Evolutionary conservation across 176 grass and related monocot species (phyloP).

Genomic region (Oryza brachyantha): DNA sequence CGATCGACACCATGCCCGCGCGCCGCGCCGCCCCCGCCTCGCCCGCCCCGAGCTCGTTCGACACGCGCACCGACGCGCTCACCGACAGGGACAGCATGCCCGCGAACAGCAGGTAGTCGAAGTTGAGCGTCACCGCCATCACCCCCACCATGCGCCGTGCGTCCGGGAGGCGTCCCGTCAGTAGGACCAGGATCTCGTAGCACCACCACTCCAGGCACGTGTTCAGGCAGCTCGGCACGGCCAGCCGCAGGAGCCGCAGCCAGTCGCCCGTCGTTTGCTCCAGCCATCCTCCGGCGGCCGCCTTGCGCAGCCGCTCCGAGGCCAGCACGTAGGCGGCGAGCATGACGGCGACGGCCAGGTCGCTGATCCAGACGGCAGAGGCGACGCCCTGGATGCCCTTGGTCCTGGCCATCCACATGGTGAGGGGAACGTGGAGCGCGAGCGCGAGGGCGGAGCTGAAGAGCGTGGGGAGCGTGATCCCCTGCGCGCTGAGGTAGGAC

Average conservation of each 20-base stretch:
- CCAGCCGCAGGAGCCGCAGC: slow-evolving; percentile 47
- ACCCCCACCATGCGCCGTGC: slow-evolving; percentile 56
- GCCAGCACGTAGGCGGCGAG: slow-evolving; percentile 42
- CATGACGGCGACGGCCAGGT: slow-evolving; percentile 46
- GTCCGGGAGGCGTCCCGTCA: slow-evolving; percentile 78
- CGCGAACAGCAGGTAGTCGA: slow-evolving; percentile 88
- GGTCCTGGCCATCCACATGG: slow-evolving; percentile 37
- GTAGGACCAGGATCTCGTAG: slow-evolving; percentile 90
- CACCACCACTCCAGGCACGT: slow-evolving; percentile 99
- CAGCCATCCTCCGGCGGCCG: not conserved
- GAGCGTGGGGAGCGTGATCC: slow-evolving; percentile 69
- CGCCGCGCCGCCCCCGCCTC: slow-evolving; percentile 28
- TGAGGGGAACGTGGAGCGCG: slow-evolving; percentile 67
- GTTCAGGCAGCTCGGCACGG: slow-evolving; percentile 68
- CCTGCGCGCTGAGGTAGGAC: slow-evolving; percentile 78
- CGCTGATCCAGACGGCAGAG: slow-evolving; percentile 64
- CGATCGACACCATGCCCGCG: slow-evolving; percentile 51
- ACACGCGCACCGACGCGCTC: slow-evolving; percentile 75
- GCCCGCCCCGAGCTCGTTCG: slow-evolving; percentile 82
- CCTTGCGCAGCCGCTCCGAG: slow-evolving; percentile 18
- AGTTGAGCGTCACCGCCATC: slow-evolving; percentile 79
- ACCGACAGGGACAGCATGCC: slow-evolving; percentile 77
- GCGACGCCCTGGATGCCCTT: slow-evolving; percentile 67
- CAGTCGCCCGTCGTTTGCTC: slow-evolving; percentile 31
- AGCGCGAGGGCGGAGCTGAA: slow-evolving; percentile 48